These are phyloP conservation scores for Tulasnella sp. DNA, from an alignment of 768 basidiomycete genomes.

Conservation along the genomic window DNA sequence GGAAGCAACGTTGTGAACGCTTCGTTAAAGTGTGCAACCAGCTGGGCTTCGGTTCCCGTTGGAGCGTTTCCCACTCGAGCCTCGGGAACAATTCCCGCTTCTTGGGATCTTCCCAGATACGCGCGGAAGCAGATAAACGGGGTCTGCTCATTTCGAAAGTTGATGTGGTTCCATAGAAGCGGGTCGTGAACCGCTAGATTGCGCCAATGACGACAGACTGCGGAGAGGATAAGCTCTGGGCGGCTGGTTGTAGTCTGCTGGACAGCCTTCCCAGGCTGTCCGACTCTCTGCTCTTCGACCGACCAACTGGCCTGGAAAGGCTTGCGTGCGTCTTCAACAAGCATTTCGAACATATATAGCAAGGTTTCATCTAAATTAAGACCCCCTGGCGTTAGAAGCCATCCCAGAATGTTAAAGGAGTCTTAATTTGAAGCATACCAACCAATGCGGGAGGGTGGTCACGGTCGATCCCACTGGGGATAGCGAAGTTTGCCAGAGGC, in stretches of 20 bases:
- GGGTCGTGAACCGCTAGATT: not conserved
- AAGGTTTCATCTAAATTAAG: not conserved
- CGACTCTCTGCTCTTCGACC: too few species aligned
- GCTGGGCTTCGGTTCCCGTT: not conserved
- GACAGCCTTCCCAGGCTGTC: not conserved
- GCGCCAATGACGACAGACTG: not conserved
- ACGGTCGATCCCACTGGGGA: too few species aligned
- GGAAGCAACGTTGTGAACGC: not conserved
- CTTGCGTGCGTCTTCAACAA: not conserved
- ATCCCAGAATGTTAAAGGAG: too few species aligned
- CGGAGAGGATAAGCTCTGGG: not conserved
- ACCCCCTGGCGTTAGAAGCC: too few species aligned
- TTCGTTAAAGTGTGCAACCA: not conserved
- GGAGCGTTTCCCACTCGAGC: not conserved
- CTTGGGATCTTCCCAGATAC: not conserved
- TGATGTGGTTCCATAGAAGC: not conserved
- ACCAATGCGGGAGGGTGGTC: too few species aligned
- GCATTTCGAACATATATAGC: not conserved
- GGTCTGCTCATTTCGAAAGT: not conserved
- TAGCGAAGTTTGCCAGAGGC: too few species aligned
- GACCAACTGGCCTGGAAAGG: not conserved
- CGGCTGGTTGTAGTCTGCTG: not conserved
- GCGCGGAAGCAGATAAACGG: not conserved
- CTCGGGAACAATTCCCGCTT: not conserved
- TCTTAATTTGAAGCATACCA: too few species aligned